Evolutionary conservation across 805 yeast species (phyloP), one percentile per base, ranked within the genome.

Genomic region (Crinitomyces ghanaensis): DNA sequence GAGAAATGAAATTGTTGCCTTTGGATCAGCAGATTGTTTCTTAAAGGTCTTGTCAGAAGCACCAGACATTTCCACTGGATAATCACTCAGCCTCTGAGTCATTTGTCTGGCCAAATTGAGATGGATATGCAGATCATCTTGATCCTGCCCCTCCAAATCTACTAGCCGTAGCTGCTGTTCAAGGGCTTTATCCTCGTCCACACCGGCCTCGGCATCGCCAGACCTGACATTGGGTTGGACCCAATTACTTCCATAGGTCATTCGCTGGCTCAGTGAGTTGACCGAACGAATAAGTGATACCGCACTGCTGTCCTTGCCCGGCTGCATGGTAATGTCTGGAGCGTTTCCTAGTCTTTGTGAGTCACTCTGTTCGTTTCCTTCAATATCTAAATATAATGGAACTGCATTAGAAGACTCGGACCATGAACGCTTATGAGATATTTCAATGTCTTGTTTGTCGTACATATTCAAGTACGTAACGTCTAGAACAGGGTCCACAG

Each of bases 301-400:
- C 45, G 85, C 72, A 42, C 82, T 94, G 20, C 66, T 68, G 34
- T 71, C 72, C 26, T 64, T 57, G 29, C 76, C 74, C 37, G 69
- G 62, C 6, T 62, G 59, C 97, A 88, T 88, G 5, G 96, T 88
- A 35, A 82, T 63, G 57, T 88, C 96, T 0, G 95, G 95, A 14
- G 66, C 64, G 49, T 83, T 82, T 1, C 96, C 96, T 31, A 69
- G 56, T 42, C 65, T 70, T 31, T 75, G 76, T 0, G 93, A 69
- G 49, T 81, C 81, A 50, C 88, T 93, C 30, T 77, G 80, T 35
- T 68, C 70, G 51, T 91, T 91, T 2, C 84, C 96, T 32, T 66
- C 71, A 12, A 91, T 55, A 51, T 91, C 95, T 21, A 86, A 68
- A 31, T 76, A 74, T 49, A 77, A 76, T 31, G 74, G 75, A 2